Base-by-base conservation (phyloP, 2,329 filamentous ascomycete species). In the Scytalidium lignicola region DNA sequence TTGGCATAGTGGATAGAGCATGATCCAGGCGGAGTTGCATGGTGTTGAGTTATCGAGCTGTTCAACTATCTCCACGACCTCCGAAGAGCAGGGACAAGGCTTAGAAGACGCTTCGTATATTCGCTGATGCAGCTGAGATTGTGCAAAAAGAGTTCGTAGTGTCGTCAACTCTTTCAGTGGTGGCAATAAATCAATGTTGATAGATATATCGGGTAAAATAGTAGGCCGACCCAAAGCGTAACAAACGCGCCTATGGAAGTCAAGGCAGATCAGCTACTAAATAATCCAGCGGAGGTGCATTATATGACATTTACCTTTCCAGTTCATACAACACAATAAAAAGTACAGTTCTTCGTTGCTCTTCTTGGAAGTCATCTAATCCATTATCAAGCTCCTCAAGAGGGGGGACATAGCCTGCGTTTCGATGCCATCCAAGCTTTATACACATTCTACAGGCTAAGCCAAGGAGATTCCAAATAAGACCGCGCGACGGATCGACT, bases 391-490 rank as follows among this genome's bases (percentile, higher is more conserved):
- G 6, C 15, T 37, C 12, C 15, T 17, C 32, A 17, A 17, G 4
- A 5, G 15, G 7, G 7, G 32, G 32, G 10, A 37, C n/a, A n/a
- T 37, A 37, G 32, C 32, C 32, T 15, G 32, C 32, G n/a, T 37
- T 37, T 26, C 43, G 18, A 20, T 47, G 32, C 45, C 45, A 47
- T 4, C 45, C 45, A 2, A 47, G 32, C 20, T 47, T 40, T 4
- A 47, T 17, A 19, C 45, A 42, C 9, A 47, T 15, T 28, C 45
- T 23, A 19, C 40, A 41, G 21, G 45, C 32, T 41, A 47, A 41
- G 1, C 45, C 32, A 22, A 47, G 45, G 8, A 47, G 45, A 12
- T 41, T 40, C 45, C 45, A 47, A 15, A 47, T 47, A 13, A 47
- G 26, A 2, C 32, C 20, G 15, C 37, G 37, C 3, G 17, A 37